Evolutionary conservation across 192 early-diverging fungal genomes (phyloP).

Genomic region (Martensiomyces pterosporus): DNA sequence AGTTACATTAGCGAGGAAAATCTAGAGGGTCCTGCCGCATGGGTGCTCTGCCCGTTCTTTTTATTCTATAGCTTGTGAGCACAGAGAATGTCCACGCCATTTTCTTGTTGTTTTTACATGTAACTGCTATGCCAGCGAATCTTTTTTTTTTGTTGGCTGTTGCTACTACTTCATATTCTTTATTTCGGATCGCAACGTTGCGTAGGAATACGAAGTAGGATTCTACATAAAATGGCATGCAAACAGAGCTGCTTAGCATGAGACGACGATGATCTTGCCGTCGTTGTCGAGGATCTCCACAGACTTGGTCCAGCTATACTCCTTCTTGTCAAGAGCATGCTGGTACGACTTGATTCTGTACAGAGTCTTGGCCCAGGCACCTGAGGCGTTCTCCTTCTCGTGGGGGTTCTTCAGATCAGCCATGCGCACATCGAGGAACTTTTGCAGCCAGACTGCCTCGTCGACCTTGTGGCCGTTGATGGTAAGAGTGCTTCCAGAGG

Average conservation of each 20-base stretch:
- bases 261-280: slow-evolving; percentile 25
- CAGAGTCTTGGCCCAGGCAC: slow-evolving; percentile 41
- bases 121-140: no score
- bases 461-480: slow-evolving; percentile 31
- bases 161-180: no score
- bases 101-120: no score
- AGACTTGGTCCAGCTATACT: slow-evolving; percentile 24
- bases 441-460: slow-evolving; percentile 43
- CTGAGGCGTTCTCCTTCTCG: slow-evolving; percentile 23
- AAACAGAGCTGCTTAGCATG: slow-evolving; percentile 15
- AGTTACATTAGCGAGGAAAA: no score
- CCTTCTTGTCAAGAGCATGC: slow-evolving; percentile 17
- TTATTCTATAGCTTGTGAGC: no score
- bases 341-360: slow-evolving; percentile 50
- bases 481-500: slow-evolving; percentile 30
- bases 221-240: no score
- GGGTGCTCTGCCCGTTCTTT: no score
- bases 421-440: slow-evolving; percentile 43
- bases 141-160: no score
- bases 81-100: no score
- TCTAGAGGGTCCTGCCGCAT: no score
- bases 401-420: slow-evolving; percentile 39
- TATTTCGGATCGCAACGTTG: no score
- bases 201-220: no score
- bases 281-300: slow-evolving; percentile 49